A percentile compares a stretch with the other conserved stretches of the same genome.
Evolutionary conservation across 495 filamentous ascomycete species (phyloP).

Genomic region (Daldinia concentrica): DNA sequence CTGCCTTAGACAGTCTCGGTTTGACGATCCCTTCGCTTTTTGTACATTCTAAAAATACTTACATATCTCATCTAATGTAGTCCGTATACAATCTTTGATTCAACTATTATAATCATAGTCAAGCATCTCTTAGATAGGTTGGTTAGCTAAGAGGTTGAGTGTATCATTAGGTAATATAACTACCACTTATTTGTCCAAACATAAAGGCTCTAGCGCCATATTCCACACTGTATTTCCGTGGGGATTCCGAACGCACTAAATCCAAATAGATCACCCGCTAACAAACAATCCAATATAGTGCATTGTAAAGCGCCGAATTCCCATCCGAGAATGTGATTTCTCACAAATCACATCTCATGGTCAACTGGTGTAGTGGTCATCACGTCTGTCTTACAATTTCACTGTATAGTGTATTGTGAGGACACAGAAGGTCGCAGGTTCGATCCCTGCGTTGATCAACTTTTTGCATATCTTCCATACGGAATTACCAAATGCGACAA

Average conservation of each 20-base stretch:
- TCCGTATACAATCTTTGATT: no score
- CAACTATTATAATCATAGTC: no score
- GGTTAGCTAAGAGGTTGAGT: no score
- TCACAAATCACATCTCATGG: background rate
- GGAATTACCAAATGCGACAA: no score
- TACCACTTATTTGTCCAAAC: no score
- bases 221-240: no score
- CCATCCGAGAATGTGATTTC: background rate
- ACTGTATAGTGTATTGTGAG: conserved; percentile 22
- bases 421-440: conserved; percentile 58
- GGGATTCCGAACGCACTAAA: no score
- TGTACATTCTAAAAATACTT: background rate
- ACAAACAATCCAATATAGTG: background rate
- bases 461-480: conserved; percentile 23
- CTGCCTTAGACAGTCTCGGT: no score
- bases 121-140: no score
- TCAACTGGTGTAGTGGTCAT: conserved; percentile 44
- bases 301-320: background rate
- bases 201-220: no score
- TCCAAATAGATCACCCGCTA: background rate
- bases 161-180: no score
- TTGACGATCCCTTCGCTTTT: background rate
- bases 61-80: no score
- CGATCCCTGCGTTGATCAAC: conserved; percentile 60
- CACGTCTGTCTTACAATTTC: conserved; percentile 37